Base-by-base conservation (phyloP, 2,329 filamentous ascomycete species). In the Clonostachys rosea region DNA sequence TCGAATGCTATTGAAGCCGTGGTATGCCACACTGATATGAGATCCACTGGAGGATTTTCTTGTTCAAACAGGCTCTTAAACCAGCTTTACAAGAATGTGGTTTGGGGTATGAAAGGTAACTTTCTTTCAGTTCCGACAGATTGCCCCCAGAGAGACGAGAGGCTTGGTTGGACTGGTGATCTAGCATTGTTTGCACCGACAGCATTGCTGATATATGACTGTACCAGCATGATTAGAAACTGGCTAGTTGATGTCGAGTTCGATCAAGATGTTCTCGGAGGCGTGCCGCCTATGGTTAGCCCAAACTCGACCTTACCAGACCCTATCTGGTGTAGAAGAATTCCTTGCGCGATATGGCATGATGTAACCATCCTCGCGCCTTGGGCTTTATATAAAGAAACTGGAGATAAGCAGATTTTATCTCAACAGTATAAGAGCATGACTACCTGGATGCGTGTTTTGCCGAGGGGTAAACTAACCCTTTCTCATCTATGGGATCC, bases 11-110 rank as follows among this genome's bases (percentile, higher is more conserved):
- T 43, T 12, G 5, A 43, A 17, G 42, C 42, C 11, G 42, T 43
- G 9, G 42, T 43, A 11, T 43, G 42, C 17, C 30, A 43, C 34
- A 43, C 42, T 12, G 42, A 43, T 18, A 43, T 43, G 42, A 43
- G 13, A 17, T 30, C 17, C 3, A 13, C 5, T 13, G 42, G 42
- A 24, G 13, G 10, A 30, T 43, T 43, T 30, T 13, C 11, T 13
- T 43, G 42, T 34, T 43, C 42, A 3, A 17, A 43, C 18, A 13
- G 12, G 3, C 42, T 43, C 17, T 6, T 43, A 4, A 43, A 43
- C 7, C n/a, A 43, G 42, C 20, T 43, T 4, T 43, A 43, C 30
- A 11, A 7, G 4, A 43, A 43, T 34, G 34, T 43, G 17, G 14
- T 17, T 17, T 43, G 42, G 42, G 17, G 42, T 17, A 43, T 43